A percentile compares a stretch with the other conserved stretches of the same genome.
Conservation (phyloP, 2,329 filamentous ascomycete species). For the Penicillium sp. region DNA sequence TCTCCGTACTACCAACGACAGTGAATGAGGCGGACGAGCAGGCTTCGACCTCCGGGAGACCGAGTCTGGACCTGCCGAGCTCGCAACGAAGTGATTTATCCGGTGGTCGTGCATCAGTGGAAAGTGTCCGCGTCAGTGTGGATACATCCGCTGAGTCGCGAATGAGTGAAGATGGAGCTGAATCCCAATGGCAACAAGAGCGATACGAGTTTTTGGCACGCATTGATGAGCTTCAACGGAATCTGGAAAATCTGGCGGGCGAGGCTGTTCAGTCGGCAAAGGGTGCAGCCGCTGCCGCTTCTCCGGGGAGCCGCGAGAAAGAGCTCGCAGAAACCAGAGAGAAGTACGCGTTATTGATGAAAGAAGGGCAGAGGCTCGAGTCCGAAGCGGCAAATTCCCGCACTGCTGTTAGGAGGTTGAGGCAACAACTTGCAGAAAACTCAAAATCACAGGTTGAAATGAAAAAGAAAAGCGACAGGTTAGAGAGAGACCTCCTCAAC, state of each 20-base stretch:
- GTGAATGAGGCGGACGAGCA: slow-evolving; percentile 15
- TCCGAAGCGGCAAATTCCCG: slow-evolving; percentile 78
- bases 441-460: slow-evolving; percentile 54
- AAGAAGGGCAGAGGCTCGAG: slow-evolving; percentile 86
- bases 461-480: slow-evolving; percentile 59
- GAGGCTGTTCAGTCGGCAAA: slow-evolving; percentile 77
- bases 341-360: slow-evolving; percentile 83
- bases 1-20: slow-evolving; percentile 9
- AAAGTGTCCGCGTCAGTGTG: slow-evolving; percentile 19
- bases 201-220: slow-evolving; percentile 80
- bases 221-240: slow-evolving; percentile 88
- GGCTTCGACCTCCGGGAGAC: slow-evolving; percentile 4
- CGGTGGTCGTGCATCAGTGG: slow-evolving; percentile 15
- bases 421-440: slow-evolving; percentile 54
- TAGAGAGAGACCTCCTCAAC: slow-evolving; percentile 57
- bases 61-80: slow-evolving; percentile 11
- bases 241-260: slow-evolving; percentile 83
- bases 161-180: slow-evolving; percentile 49
- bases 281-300: slow-evolving; percentile 63
- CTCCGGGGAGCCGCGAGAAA: slow-evolving; percentile 68
- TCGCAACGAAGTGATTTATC: slow-evolving; percentile 1
- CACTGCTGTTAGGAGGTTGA: slow-evolving; percentile 78
- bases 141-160: slow-evolving; percentile 19
- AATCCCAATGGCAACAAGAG: slow-evolving; percentile 74
- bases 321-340: slow-evolving; percentile 88